phyloP scores from a whole-genome alignment of 768 basidiomycete species.

The Lyophyllum shimeji region DNA sequence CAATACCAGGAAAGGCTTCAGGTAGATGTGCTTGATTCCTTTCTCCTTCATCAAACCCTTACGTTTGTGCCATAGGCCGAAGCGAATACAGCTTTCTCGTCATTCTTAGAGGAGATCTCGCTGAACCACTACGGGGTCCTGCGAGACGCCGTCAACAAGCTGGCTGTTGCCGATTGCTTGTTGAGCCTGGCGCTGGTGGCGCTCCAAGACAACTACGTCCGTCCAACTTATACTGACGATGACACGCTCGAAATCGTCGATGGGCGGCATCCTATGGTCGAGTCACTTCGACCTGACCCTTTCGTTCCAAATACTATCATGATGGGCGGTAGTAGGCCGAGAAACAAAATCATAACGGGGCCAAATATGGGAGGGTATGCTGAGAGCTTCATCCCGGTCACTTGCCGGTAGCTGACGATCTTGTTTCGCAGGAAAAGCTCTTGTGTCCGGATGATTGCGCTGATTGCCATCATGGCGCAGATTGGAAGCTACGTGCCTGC shows the following conservation, averaged over 20 bases:
- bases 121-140: conserved; percentile 67
- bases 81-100: conserved; percentile 61
- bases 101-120: conserved; percentile 71
- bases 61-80: conserved; percentile 39
- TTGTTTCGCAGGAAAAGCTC: conserved; percentile 68
- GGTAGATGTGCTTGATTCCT: conserved; percentile 22
- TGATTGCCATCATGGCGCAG: conserved; percentile 82
- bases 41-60: background rate
- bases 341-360: conserved; percentile 76
- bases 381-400: background rate
- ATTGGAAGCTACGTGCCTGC: conserved; percentile 96
- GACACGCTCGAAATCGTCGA: conserved; percentile 70
- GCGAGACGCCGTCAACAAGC: conserved; percentile 73
- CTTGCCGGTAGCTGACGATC: background rate
- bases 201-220: conserved; percentile 70
- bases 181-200: conserved; percentile 82
- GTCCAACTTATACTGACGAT: conserved; percentile 72
- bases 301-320: conserved; percentile 82
- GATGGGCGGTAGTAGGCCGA: conserved; percentile 54
- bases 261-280: conserved; percentile 95
- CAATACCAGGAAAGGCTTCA: conserved; percentile 72
- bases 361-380: conserved; percentile 80
- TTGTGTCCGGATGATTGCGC: conserved; percentile 73
- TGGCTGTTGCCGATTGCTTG: conserved; percentile 87
- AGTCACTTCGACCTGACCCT: conserved; percentile 71